phyloP scores from a whole-genome alignment of 2,329 filamentous ascomycete genomes.

The Ophiognomonia clavigignenti-juglandacearum region DNA sequence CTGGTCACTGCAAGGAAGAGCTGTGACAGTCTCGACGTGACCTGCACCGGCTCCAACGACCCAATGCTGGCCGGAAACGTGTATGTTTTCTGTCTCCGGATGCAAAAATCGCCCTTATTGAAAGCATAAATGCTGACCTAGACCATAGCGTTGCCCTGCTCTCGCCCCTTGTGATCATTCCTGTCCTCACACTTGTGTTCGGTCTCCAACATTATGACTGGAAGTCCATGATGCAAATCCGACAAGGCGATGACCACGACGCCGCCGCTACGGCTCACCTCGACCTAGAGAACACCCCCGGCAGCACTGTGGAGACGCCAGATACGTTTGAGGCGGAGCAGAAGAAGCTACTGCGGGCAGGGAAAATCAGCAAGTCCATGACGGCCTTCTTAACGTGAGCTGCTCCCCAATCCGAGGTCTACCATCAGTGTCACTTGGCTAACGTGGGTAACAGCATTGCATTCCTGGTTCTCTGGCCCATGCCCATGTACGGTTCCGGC shows the following conservation, averaged over 20 bases:
- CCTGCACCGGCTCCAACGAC: slow-evolving; percentile 75
- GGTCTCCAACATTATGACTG: slow-evolving; percentile 80
- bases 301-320: slow-evolving; percentile 30
- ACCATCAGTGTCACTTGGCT: slow-evolving; percentile 21
- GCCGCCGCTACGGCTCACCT: slow-evolving; percentile 58
- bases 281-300: slow-evolving; percentile 60
- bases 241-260: slow-evolving; percentile 73
- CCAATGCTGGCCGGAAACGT: slow-evolving; percentile 89
- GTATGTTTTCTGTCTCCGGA: not conserved
- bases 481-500: slow-evolving; percentile 79
- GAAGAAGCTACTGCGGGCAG: slow-evolving; percentile 25
- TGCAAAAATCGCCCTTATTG: not conserved
- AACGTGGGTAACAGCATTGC: slow-evolving; percentile 46
- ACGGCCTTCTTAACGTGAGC: slow-evolving; percentile 28
- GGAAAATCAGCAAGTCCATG: slow-evolving; percentile 28
- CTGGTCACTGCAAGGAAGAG: slow-evolving; percentile 69
- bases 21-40: slow-evolving; percentile 64
- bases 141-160: slow-evolving; percentile 58
- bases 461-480: slow-evolving; percentile 81
- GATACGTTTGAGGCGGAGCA: slow-evolving; percentile 38
- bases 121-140: not conserved
- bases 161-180: slow-evolving; percentile 69
- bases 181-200: slow-evolving; percentile 67
- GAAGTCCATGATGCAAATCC: slow-evolving; percentile 75
- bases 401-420: slow-evolving; percentile 6